Base-by-base conservation (phyloP, 495 filamentous ascomycete genomes). In the Hypoxylon subgilvum region DNA sequence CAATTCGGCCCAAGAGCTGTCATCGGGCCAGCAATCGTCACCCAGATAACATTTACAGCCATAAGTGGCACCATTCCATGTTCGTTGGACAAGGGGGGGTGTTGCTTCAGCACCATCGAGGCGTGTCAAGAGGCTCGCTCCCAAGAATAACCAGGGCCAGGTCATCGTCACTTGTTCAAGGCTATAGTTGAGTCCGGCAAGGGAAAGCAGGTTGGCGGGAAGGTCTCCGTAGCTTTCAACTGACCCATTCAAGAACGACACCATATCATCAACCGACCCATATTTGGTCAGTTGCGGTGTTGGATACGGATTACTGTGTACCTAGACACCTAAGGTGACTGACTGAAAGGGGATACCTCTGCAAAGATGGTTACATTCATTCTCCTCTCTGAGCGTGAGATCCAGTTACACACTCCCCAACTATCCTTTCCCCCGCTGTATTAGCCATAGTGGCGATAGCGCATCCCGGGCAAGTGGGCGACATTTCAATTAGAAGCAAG, bases 31-130 rank as follows among this genome's bases (percentile, higher is more conserved):
- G 65, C 76, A 79, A 3, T 51, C 38, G 36, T 78, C 72, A 12
- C 68, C 76, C 0, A 66, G 40, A 45, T 69, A 69, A 39, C 76
- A 79, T 53, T 78, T 79, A 65, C 75, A 79, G 1, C 74, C 72
- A 59, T 76, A 77, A 13, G 60, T 52, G 18, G 43, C 39, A 1
- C 69, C 67, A 13, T 70, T 65, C 62, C 69, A 70, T 6, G 30
- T 69, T 23, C 60, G 45, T 10, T 64, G 36, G n/a, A 70, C 69
- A 62, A 68, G 56, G 9, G 30, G 10, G 10, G 49, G 48, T 12
- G 32, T 23, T 40, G 49, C 54, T 13, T 40, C 5, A 10, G 23
- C 54, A 38, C 40, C 34, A 2, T 28, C 12, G 27, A 59, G 17
- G 2, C 52, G 27, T 10, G 14, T 23, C 13, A 54, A 52, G 17